phyloP scores from a whole-genome alignment of 805 yeast genomes.

The Yamadazyma insecticola region DNA sequence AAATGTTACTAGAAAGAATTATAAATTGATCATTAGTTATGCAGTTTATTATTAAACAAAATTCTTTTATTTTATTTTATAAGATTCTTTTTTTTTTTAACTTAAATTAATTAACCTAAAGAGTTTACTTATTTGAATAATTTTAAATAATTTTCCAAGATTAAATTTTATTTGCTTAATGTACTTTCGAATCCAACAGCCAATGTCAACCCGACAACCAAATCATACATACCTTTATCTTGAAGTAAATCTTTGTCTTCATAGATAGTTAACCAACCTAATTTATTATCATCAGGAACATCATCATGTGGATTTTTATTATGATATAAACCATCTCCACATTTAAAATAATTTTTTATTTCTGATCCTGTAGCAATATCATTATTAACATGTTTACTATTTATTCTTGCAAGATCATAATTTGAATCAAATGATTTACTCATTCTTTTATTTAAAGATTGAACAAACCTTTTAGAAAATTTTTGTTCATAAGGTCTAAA shows the following conservation, averaged over 20 bases:
- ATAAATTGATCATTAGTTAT: no score
- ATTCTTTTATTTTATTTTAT: no score
- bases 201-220: constrained; percentile 48
- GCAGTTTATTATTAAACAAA: no score
- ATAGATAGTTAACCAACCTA: constrained; percentile 64
- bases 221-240: constrained; percentile 47
- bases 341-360: constrained; percentile 30
- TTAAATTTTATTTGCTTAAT: no score
- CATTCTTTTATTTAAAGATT: constrained; percentile 24
- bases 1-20: no score
- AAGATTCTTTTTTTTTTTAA: no score
- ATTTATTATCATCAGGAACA: constrained; percentile 52
- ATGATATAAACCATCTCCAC: constrained; percentile 54
- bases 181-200: constrained; percentile 42
- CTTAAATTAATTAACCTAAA: no score
- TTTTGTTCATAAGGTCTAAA: constrained; percentile 39
- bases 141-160: no score
- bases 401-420: constrained; percentile 4
- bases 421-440: constrained; percentile 4
- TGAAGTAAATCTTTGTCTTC: constrained; percentile 34
- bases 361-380: constrained; percentile 21
- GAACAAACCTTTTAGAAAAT: constrained; percentile 32
- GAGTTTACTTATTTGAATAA: no score
- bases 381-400: constrained; percentile 12
- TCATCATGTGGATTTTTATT: constrained; percentile 51